Percentiles rank a stretch among this genome's conserved stretches.
Conservation (phyloP, 2,329 filamentous ascomycete genomes). For the Aureobasidium musti region DNA sequence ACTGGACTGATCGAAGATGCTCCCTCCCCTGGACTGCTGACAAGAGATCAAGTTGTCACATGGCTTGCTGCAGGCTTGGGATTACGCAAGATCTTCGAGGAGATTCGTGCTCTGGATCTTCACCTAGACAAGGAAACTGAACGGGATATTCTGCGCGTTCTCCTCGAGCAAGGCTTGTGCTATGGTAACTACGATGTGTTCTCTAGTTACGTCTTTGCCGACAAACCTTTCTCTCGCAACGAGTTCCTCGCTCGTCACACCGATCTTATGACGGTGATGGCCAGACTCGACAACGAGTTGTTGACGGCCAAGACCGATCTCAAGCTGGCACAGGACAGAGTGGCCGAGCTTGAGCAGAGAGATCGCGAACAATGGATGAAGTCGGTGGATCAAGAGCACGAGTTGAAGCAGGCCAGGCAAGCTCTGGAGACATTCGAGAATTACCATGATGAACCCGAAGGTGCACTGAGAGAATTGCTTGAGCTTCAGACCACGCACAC, state of each 20-base stretch:
- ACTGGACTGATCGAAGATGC: background rate
- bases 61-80: conserved; percentile 1
- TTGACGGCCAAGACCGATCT: background rate
- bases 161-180: conserved; percentile 10
- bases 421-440: background rate
- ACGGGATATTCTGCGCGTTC: background rate
- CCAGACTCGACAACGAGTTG: background rate
- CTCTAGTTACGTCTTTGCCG: conserved; percentile 8
- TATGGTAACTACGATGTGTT: conserved; percentile 22
- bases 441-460: background rate
- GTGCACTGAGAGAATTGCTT: background rate
- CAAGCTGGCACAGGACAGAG: background rate
- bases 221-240: background rate
- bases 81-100: background rate
- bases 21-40: background rate
- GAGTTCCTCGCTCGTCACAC: background rate
- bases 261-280: background rate
- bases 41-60: background rate
- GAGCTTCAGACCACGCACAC: background rate
- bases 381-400: background rate
- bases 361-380: background rate
- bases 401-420: background rate
- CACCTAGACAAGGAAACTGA: background rate
- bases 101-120: background rate
- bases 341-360: background rate